Evolutionary conservation across 768 basidiomycete genomes (phyloP).

Genomic region (Tricholoma sp.): DNA sequence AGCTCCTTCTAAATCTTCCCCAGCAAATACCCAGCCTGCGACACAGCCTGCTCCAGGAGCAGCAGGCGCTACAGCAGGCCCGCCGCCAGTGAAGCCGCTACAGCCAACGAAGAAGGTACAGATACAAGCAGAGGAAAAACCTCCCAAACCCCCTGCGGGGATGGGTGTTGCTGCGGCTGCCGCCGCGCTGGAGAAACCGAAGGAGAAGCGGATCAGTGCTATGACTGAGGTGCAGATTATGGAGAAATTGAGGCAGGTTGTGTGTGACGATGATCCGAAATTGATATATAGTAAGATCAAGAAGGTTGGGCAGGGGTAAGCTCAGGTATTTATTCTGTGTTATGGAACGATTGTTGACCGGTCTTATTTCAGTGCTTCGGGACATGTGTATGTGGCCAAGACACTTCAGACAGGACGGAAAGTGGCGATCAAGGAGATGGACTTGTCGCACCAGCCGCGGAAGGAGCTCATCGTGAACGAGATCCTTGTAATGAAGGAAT

Average conservation of each 20-base stretch:
- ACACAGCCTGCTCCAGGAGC: slow-evolving; percentile 41
- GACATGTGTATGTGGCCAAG: slow-evolving; percentile 97
- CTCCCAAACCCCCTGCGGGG: slow-evolving; percentile 35
- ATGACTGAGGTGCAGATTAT: slow-evolving; percentile 98
- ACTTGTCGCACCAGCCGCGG: slow-evolving; percentile 87
- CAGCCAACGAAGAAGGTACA: slow-evolving; percentile 74
- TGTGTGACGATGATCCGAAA: slow-evolving; percentile 84
- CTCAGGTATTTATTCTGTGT: slow-evolving; percentile 13
- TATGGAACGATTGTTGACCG: not conserved
- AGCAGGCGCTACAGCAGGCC: slow-evolving; percentile 47
- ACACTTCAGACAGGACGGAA: slow-evolving; percentile 78
- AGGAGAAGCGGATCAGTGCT: slow-evolving; percentile 88
- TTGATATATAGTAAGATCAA: slow-evolving; percentile 92
- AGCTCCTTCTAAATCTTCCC: slow-evolving; percentile 35
- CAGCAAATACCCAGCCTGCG: slow-evolving; percentile 41
- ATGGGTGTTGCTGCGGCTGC: slow-evolving; percentile 55
- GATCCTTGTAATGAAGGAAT: slow-evolving; percentile 98
- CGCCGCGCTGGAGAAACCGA: slow-evolving; percentile 70
- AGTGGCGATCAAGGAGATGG: slow-evolving; percentile 99
- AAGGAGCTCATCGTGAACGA: slow-evolving; percentile 99
- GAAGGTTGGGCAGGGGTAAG: slow-evolving; percentile 98
- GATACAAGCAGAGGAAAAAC: slow-evolving; percentile 47
- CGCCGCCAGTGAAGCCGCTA: slow-evolving; percentile 68
- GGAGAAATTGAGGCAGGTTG: slow-evolving; percentile 91
- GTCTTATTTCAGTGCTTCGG: slow-evolving; percentile 68